Conservation (phyloP, 2,329 filamentous ascomycete genomes). For the Fusarium multiceps region DNA sequence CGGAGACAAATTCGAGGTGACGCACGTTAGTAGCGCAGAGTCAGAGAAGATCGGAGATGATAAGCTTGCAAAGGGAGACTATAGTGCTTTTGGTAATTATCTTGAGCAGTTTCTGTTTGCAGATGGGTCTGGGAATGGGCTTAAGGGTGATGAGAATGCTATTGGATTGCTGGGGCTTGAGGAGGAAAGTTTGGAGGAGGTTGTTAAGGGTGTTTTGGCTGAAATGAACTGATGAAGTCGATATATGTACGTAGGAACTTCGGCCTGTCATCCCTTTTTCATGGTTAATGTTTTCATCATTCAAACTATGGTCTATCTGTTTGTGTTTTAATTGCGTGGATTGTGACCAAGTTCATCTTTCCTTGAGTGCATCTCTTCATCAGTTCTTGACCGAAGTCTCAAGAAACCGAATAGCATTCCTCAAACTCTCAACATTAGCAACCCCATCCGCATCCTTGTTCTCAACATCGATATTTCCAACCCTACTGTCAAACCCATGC, state of each 20-base stretch:
- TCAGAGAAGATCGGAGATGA: slow-evolving; percentile 10
- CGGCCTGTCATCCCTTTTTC: neutral
- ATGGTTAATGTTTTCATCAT: too few species aligned
- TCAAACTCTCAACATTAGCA: slow-evolving; percentile 10
- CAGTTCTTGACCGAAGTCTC: neutral
- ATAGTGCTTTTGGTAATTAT: slow-evolving; percentile 17
- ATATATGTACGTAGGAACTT: rapidly evolving
- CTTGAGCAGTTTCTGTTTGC: slow-evolving; percentile 15
- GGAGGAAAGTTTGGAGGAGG: slow-evolving; percentile 2
- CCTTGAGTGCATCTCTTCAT: neutral
- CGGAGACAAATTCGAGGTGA: slow-evolving; percentile 13
- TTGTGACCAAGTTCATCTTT: too few species aligned
- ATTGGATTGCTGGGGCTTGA: neutral
- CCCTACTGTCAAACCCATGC: slow-evolving; percentile 35
- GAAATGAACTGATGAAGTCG: neutral
- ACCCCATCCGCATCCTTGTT: slow-evolving; percentile 5
- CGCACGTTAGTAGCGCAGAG: neutral
- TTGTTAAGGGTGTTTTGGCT: neutral
- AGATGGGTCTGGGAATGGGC: neutral
- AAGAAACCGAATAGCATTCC: slow-evolving; percentile 33
- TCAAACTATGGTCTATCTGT: too few species aligned
- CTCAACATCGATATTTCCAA: slow-evolving; percentile 33
- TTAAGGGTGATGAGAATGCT: slow-evolving; percentile 1
- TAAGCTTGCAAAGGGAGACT: slow-evolving; percentile 8
- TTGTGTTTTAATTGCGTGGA: too few species aligned